Evolutionary conservation across 352 stramenopile genomes (phyloP), one percentile per base, ranked within the genome.

Genomic region (Pythium phragmitis): DNA sequence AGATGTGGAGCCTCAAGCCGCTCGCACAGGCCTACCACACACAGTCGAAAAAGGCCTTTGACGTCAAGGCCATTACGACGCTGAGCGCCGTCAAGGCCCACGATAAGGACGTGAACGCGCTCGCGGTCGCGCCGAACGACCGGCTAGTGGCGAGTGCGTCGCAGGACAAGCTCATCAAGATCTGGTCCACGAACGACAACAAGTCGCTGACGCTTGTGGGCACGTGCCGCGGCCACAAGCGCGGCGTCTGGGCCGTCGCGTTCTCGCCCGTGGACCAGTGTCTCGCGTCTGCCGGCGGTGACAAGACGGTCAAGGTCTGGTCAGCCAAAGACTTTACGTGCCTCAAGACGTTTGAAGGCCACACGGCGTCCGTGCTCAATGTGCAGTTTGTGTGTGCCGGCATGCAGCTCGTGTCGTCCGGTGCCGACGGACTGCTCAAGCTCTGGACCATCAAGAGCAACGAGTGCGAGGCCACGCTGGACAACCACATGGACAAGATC

Each of bases 401-500:
- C 30, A 91, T 96, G 76, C 91, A 99, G 79, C 69, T 99, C 23
- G 53, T 99, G 21, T 98, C 96, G 30, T 89, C 89, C 2, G 96
- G 94, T 57, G 97, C 96, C 23, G 96, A 99, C 70, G 98, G 98
- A 0, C 84, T 99, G 33, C 72, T 99, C 2, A 99, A 99, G 77
- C 76, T 99, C 21, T 99, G 97, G 96, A 99, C 95, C 9, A 98
- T 99, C 71, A 89, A 97, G 57, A 99, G 88, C 53, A 98, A 98
- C 75, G 96, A 99, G 75, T 99, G 96, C 69, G 94, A 98, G 65
- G 87, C 85, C 17, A 99, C 97, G 9, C 75, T 99, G 50, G 97
- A 99, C 76, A 90, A 94, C 7, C 97, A 99, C 79, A 86, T 90
- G 63, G 96, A 99, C 79, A 98, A 98, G 74, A 91, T 99, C 60